Conservation (phyloP, 176 grass and related monocot genomes). For the Raddia guianensis region DNA sequence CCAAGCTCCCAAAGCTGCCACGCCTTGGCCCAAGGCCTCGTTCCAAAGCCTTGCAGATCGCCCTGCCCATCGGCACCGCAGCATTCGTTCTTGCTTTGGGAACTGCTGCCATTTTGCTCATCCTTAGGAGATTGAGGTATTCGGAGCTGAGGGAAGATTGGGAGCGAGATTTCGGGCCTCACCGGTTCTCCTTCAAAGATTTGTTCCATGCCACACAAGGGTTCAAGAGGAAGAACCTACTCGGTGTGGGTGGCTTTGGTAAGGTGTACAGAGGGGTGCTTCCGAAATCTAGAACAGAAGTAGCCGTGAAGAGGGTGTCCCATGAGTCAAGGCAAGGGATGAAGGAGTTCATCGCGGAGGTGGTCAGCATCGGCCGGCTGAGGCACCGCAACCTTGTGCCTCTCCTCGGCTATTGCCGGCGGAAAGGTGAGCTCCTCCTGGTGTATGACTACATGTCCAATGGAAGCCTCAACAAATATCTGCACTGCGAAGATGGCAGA, state of each 20-base stretch:
- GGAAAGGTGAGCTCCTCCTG: slow-evolving; percentile 31
- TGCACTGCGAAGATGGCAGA: background rate
- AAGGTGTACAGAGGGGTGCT: slow-evolving; percentile 42
- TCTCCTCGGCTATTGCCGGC: slow-evolving; percentile 29
- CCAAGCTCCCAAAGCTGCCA: slow-evolving; percentile 41
- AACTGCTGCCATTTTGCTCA: background rate
- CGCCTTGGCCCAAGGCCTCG: slow-evolving; percentile 18
- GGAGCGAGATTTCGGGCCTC: slow-evolving; percentile 46
- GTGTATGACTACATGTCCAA: slow-evolving; percentile 46
- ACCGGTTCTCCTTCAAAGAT: slow-evolving; percentile 36
- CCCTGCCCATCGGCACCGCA: slow-evolving; percentile 30
- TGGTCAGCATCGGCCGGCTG: slow-evolving; percentile 29
- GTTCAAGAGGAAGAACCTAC: slow-evolving; percentile 30
- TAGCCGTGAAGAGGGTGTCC: slow-evolving; percentile 46
- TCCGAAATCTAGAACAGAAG: slow-evolving; percentile 12
- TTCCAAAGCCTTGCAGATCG: slow-evolving; percentile 41
- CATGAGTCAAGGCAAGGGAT: slow-evolving; percentile 46
- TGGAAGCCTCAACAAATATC: slow-evolving; percentile 1
- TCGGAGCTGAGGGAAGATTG: slow-evolving; percentile 41
- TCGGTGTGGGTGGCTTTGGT: slow-evolving; percentile 46
- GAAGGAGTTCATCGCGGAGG: slow-evolving; percentile 42
- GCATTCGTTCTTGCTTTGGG: slow-evolving; percentile 19
- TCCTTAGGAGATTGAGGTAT: slow-evolving; percentile 29
- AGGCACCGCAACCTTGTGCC: slow-evolving; percentile 39
- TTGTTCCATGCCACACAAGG: slow-evolving; percentile 31